Evolutionary conservation across 768 basidiomycete genomes (phyloP).

Genomic region (Suillus lakei): DNA sequence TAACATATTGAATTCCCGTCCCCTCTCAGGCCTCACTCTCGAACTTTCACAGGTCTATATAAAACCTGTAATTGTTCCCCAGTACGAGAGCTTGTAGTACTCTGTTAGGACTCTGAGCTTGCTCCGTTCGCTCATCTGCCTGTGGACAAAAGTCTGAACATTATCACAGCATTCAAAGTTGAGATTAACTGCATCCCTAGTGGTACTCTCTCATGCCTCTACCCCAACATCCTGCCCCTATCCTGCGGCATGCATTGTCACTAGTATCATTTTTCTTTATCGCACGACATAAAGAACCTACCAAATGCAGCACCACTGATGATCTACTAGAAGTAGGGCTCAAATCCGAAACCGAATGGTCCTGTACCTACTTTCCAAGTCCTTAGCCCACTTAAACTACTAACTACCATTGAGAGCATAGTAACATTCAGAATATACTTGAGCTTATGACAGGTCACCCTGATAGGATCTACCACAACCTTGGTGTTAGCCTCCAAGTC

Average conservation of each 20-base stretch:
- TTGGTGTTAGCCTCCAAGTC: constrained; percentile 26
- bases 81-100: not conserved
- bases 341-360: too few species aligned
- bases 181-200: not conserved
- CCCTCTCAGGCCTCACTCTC: not conserved
- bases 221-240: not conserved
- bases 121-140: not conserved
- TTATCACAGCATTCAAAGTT: not conserved
- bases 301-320: too few species aligned
- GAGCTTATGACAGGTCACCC: constrained; percentile 29
- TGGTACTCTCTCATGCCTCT: not conserved
- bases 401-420: too few species aligned
- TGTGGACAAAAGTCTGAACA: not conserved
- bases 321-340: too few species aligned
- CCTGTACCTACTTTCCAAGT: too few species aligned
- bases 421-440: too few species aligned
- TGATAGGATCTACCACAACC: constrained; percentile 18
- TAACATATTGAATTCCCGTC: not conserved
- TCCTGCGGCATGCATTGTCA: not conserved
- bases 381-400: too few species aligned
- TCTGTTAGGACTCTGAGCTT: not conserved
- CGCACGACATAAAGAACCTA: too few species aligned
- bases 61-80: not conserved
- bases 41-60: not conserved
- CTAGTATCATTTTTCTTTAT: not conserved